Conservation (phyloP, 169 alveolate species). For the Plasmodium malariae region DNA sequence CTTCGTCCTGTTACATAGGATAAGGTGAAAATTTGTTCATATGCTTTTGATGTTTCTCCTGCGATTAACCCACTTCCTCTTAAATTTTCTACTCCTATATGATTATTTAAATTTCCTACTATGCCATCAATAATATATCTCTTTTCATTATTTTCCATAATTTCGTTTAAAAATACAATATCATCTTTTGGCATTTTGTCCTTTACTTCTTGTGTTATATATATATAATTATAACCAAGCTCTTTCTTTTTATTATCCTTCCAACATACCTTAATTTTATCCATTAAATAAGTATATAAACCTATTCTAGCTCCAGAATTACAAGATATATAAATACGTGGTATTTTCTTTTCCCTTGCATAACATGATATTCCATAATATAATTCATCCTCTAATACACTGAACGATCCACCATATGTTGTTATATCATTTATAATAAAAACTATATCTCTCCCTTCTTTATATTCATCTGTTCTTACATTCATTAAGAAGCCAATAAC, state of each 20-base stretch:
- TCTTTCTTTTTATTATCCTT: constrained; percentile 84
- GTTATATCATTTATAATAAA: constrained; percentile 89
- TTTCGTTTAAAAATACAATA: constrained; percentile 79
- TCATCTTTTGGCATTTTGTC: constrained; percentile 77
- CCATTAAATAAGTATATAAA: constrained; percentile 84
- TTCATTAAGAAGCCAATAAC: constrained; percentile 60
- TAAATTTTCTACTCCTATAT: constrained; percentile 90
- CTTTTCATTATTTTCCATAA: constrained; percentile 79
- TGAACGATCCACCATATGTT: constrained; percentile 78
- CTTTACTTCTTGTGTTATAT: constrained; percentile 83
- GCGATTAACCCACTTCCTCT: constrained; percentile 91
- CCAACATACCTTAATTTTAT: constrained; percentile 82
- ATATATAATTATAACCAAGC: constrained; percentile 85
- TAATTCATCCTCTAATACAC: constrained; percentile 79
- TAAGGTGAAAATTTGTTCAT: constrained; percentile 88
- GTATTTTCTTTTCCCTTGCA: constrained; percentile 88
- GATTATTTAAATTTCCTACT: constrained; percentile 79
- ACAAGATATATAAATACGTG: constrained; percentile 88
- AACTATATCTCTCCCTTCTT: constrained; percentile 87
- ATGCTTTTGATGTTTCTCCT: constrained; percentile 92
- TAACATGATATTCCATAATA: constrained; percentile 86
- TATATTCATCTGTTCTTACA: constrained; percentile 81
- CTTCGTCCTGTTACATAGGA: constrained; percentile 90
- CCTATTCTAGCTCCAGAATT: constrained; percentile 91
- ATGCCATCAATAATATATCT: constrained; percentile 72